Evolutionary conservation across 345 rosid genomes (phyloP).

Genomic region (Moringa oleifera): DNA sequence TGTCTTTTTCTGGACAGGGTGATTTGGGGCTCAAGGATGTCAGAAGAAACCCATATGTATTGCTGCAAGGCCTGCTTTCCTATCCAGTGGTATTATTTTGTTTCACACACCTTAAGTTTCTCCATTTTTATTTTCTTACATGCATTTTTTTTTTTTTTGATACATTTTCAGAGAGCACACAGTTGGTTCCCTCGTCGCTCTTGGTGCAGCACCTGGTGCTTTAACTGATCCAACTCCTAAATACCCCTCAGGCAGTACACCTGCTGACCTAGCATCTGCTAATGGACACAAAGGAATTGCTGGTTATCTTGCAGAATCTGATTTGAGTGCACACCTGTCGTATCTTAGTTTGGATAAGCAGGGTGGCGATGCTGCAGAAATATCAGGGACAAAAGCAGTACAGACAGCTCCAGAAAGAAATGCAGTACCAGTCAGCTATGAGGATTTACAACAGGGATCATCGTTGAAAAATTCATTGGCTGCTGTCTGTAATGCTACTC

Average conservation of each 20-base stretch:
- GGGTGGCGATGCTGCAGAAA: slow-evolving; percentile 21
- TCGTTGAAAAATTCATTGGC: slow-evolving; percentile 71
- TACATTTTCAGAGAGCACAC: slow-evolving; percentile 61
- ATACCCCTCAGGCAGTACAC: slow-evolving; percentile 60
- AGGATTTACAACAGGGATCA: slow-evolving; percentile 30
- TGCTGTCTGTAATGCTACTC: slow-evolving; percentile 85
- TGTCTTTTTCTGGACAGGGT: not conserved
- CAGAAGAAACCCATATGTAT: not conserved
- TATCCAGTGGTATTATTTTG: not conserved
- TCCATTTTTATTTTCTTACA: slow-evolving; percentile 3
- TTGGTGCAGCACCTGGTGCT: slow-evolving; percentile 78
- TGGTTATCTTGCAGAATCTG: slow-evolving; percentile 85
- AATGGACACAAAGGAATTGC: slow-evolving; percentile 92
- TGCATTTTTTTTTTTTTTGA: no score
- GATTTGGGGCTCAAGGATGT: not conserved
- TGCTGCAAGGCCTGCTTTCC: not conserved
- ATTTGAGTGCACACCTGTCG: slow-evolving; percentile 50
- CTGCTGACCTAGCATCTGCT: slow-evolving; percentile 82
- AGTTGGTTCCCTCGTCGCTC: slow-evolving; percentile 72
- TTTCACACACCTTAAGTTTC: not conserved
- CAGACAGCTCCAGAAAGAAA: slow-evolving; percentile 30
- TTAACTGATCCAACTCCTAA: slow-evolving; percentile 73
- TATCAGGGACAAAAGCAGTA: slow-evolving; percentile 27
- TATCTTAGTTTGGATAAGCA: slow-evolving; percentile 49
- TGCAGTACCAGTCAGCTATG: slow-evolving; percentile 29